phyloP scores from a whole-genome alignment of 2,329 filamentous ascomycete species.

The Lachnellula arida region DNA sequence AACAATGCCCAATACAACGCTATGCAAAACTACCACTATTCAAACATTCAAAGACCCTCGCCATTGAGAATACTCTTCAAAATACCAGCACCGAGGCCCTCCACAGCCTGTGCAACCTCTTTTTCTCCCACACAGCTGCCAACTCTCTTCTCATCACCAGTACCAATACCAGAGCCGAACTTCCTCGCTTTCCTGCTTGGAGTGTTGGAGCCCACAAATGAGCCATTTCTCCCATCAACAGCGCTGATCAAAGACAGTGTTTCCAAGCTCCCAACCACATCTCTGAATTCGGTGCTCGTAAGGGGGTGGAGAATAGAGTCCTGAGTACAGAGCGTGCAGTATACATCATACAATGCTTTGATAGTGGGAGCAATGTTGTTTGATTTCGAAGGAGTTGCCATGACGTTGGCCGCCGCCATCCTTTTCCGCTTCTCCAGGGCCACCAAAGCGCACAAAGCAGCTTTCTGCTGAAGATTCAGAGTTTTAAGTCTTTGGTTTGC shows the following conservation, averaged over 20 bases:
- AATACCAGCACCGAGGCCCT: conserved; percentile 58
- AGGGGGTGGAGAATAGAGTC: conserved; percentile 89
- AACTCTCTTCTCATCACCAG: conserved; percentile 69
- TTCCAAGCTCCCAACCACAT: conserved; percentile 86
- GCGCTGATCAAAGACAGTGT: conserved; percentile 74
- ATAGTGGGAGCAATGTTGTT: conserved; percentile 68
- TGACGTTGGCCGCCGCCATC: conserved; percentile 41
- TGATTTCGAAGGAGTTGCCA: conserved; percentile 56
- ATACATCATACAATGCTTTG: conserved; percentile 79
- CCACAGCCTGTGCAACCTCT: conserved; percentile 69
- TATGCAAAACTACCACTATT: conserved; percentile 16
- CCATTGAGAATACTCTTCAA: conserved; percentile 57
- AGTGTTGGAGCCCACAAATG: conserved; percentile 58
- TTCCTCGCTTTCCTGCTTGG: conserved; percentile 66
- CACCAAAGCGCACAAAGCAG: conserved; percentile 81
- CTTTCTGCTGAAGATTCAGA: conserved; percentile 94
- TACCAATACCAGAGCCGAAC: conserved; percentile 42
- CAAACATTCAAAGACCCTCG: conserved; percentile 29
- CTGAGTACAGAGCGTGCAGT: conserved; percentile 74
- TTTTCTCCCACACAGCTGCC: conserved; percentile 75
- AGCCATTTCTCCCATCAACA: conserved; percentile 66
- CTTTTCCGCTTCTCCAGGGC: conserved; percentile 77
- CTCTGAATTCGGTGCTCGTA: conserved; percentile 87
- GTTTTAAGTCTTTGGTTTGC: conserved; percentile 77
- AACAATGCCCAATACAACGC: conserved; percentile 15